phyloP scores from a whole-genome alignment of 164 flowering plant genomes.

The Tetracentron sinense region DNA sequence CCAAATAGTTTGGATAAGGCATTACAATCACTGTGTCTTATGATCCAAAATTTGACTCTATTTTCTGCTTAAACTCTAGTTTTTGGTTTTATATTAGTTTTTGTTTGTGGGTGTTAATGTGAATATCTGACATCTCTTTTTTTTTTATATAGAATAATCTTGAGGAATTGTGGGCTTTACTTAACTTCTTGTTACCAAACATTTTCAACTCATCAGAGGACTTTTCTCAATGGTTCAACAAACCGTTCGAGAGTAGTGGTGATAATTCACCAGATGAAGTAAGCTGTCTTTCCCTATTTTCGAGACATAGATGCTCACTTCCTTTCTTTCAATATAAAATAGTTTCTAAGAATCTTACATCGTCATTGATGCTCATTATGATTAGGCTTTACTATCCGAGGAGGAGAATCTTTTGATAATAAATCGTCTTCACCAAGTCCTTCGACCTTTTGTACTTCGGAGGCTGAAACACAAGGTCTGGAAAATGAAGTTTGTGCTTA shows the following conservation, averaged over 20 bases:
- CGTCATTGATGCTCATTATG: slow-evolving; percentile 12
- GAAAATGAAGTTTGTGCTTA: not conserved
- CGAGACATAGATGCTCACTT: not conserved
- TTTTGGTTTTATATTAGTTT: not conserved
- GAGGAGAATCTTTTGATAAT: slow-evolving; percentile 98
- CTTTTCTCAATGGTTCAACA: slow-evolving; percentile 99
- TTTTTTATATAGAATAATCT: slow-evolving; percentile 68
- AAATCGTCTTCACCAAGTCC: slow-evolving; percentile 98
- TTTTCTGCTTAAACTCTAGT: not conserved
- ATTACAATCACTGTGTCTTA: not conserved
- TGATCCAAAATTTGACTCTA: not conserved
- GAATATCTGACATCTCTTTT: slow-evolving; percentile 6
- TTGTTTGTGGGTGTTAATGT: not conserved
- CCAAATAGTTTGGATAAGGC: too few species aligned
- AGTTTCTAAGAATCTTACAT: not conserved
- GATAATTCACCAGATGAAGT: slow-evolving; percentile 91
- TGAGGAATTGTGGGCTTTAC: slow-evolving; percentile 97
- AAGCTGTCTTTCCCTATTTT: slow-evolving; percentile 20
- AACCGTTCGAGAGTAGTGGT: slow-evolving; percentile 90
- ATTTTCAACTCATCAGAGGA: slow-evolving; percentile 97
- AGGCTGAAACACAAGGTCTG: slow-evolving; percentile 97
- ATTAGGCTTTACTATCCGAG: slow-evolving; percentile 86
- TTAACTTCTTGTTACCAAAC: slow-evolving; percentile 94
- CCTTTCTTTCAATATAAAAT: not conserved
- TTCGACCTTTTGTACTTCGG: slow-evolving; percentile 96